Evolutionary conservation across 345 rosid genomes (phyloP).

Genomic region (Populus tremula): DNA sequence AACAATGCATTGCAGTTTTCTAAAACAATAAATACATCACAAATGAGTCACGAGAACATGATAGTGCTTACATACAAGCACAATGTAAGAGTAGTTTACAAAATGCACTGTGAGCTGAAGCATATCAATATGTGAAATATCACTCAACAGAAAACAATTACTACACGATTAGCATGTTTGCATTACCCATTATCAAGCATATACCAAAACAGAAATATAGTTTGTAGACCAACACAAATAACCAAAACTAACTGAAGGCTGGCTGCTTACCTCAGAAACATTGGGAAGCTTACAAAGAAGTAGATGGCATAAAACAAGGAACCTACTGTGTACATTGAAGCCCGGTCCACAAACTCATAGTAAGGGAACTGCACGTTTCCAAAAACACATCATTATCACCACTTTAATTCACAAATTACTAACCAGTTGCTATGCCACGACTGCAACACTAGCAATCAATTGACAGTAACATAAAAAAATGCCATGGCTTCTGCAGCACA

Average conservation of each 20-base stretch:
- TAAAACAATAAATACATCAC: background rate
- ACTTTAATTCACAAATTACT: background rate
- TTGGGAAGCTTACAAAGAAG: conserved; percentile 95
- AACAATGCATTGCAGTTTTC: background rate
- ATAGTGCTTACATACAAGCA: background rate
- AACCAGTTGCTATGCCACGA: background rate
- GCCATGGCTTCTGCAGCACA: background rate
- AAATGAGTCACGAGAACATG: background rate
- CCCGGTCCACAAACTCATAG: conserved; percentile 90
- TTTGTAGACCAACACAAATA: background rate
- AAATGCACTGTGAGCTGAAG: background rate
- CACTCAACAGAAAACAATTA: background rate
- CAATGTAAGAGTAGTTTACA: background rate
- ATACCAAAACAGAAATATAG: background rate
- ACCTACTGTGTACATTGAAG: conserved; percentile 92
- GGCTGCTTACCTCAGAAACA: conserved; percentile 82
- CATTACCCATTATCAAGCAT: conserved; percentile 1
- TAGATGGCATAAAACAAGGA: conserved; percentile 93
- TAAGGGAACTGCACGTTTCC: conserved; percentile 80
- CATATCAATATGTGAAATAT: background rate
- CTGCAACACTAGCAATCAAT: background rate
- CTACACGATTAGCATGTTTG: background rate
- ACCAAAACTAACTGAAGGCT: background rate
- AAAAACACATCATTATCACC: conserved; percentile 21
- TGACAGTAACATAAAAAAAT: background rate